Evolutionary conservation across 2,329 filamentous ascomycete species (phyloP).

Genomic region (Stagonosporopsis rhizophila): DNA sequence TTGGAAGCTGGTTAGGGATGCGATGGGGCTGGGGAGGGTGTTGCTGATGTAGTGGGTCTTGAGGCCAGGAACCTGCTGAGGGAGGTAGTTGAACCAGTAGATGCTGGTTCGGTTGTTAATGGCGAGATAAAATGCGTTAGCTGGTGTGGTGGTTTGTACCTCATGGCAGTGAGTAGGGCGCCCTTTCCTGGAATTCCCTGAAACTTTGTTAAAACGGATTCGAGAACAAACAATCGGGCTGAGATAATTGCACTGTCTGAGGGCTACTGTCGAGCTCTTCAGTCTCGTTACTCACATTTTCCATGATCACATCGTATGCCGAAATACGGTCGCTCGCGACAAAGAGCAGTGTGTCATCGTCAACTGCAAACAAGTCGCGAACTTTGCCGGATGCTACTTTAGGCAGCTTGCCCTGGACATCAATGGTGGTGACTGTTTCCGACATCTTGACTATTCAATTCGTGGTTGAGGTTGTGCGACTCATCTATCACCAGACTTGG

Average conservation of each 20-base stretch:
- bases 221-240: neutral
- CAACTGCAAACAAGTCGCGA: conserved; percentile 78
- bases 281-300: conserved; percentile 64
- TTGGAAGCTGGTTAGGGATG: conserved; percentile 56
- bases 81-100: conserved; percentile 72
- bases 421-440: conserved; percentile 37
- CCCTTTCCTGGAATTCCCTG: conserved; percentile 74
- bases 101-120: conserved; percentile 38
- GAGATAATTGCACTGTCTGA: neutral
- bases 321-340: conserved; percentile 90
- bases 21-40: conserved; percentile 57
- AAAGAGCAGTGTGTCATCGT: conserved; percentile 76
- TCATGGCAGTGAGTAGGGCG: conserved; percentile 70
- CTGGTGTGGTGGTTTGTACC: conserved; percentile 38
- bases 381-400: conserved; percentile 74
- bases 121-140: neutral
- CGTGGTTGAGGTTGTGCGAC: conserved; percentile 8
- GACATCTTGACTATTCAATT: conserved; percentile 16
- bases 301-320: conserved; percentile 91
- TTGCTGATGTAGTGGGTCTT: conserved; percentile 69
- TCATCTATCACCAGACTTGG: conserved; percentile 23
- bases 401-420: conserved; percentile 48
- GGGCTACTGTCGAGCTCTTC: neutral
- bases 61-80: conserved; percentile 62
- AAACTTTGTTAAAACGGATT: neutral